These are phyloP conservation scores for Funneliformis mosseae DNA, from an alignment of 192 early-diverging fungal genomes.

Conservation along the genomic window DNA sequence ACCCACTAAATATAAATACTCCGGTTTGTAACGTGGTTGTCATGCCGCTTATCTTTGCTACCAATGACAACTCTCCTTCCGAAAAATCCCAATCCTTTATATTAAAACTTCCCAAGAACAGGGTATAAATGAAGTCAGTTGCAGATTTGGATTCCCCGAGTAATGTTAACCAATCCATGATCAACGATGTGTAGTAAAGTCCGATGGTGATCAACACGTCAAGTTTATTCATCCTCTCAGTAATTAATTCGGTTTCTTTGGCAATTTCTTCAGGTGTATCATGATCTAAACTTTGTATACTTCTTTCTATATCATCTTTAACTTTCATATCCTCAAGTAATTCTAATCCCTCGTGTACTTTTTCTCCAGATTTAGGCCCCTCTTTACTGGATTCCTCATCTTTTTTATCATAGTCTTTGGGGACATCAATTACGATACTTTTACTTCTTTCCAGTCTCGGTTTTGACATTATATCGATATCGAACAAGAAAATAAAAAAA, in stretches of 20 bases:
- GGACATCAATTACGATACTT: background rate
- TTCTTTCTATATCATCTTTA: background rate
- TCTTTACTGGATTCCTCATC: background rate
- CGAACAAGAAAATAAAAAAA: no score
- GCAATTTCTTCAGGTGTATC: conserved; percentile 12
- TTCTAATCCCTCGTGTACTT: background rate
- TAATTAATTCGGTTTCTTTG: background rate
- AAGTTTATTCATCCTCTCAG: conserved; percentile 4
- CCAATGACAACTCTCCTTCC: background rate
- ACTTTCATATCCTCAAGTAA: background rate
- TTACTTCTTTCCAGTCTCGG: background rate
- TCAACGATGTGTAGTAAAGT: conserved; percentile 19
- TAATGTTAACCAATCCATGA: conserved; percentile 18
- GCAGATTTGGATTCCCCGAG: background rate
- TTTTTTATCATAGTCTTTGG: background rate
- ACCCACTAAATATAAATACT: background rate
- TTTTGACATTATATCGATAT: background rate
- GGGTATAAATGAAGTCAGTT: background rate
- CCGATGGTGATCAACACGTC: conserved; percentile 1
- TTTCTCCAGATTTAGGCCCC: background rate
- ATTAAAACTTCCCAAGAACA: conserved; percentile 9
- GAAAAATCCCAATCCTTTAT: background rate
- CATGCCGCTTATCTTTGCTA: conserved; percentile 13
- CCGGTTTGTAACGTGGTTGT: conserved; percentile 6
- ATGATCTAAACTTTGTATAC: background rate